Percentiles rank a stretch among this genome's conserved stretches.
These are phyloP conservation scores for Paxillus rubicundulus DNA, from an alignment of 768 basidiomycete species.

Conservation along the genomic window DNA sequence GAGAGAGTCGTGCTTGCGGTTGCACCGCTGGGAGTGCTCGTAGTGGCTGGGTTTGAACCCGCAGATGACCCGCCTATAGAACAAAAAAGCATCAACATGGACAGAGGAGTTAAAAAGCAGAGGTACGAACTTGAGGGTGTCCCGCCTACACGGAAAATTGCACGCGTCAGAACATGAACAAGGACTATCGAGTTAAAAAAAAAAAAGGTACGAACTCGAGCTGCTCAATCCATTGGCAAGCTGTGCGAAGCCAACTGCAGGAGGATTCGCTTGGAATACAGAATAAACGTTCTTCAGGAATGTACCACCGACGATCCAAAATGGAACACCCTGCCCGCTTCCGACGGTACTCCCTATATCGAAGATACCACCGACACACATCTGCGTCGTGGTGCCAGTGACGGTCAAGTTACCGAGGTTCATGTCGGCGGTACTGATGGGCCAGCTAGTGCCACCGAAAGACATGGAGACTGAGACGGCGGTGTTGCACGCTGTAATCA, in stretches of 20 bases:
- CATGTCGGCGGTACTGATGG: constrained; percentile 75
- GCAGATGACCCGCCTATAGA: too few relatives aligned
- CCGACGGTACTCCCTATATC: constrained; percentile 59
- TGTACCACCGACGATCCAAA: constrained; percentile 70
- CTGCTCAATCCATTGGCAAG: constrained; percentile 19
- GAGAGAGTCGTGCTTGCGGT: constrained; percentile 9
- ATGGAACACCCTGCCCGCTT: constrained; percentile 39
- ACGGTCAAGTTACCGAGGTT: constrained; percentile 56
- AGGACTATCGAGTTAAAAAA: background rate
- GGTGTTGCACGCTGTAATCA: constrained; percentile 62
- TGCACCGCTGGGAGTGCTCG: constrained; percentile 2
- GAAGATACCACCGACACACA: constrained; percentile 70
- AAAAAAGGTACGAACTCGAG: background rate
- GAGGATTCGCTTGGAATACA: constrained; percentile 26
- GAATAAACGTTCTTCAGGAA: constrained; percentile 50
- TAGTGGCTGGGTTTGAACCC: constrained; percentile 2
- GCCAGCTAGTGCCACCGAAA: constrained; percentile 79
- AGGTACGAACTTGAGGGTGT: background rate
- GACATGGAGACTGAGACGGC: constrained; percentile 56
- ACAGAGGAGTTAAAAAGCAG: background rate
- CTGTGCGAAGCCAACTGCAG: constrained; percentile 30
- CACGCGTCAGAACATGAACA: background rate
- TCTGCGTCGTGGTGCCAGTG: constrained; percentile 4
- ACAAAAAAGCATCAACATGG: background rate
- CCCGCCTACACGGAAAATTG: background rate